Conservation (phyloP, 129 eudicot species). For the Artemisia tridentata region DNA sequence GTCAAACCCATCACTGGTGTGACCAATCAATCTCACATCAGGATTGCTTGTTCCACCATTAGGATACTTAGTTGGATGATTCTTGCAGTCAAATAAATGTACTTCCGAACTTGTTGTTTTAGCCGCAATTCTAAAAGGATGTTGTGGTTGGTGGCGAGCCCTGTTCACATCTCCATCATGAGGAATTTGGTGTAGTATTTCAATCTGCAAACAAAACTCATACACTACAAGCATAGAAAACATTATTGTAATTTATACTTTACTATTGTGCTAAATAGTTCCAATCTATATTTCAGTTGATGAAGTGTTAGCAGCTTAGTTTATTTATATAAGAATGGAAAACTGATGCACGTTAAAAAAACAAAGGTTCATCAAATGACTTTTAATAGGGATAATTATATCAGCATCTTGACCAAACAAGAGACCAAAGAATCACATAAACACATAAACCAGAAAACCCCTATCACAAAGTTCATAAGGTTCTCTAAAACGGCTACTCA, state of each 20-base stretch:
- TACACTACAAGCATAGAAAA: too few species aligned
- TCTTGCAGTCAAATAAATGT: constrained; percentile 58
- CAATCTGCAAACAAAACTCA: constrained; percentile 45
- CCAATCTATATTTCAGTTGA: too few species aligned
- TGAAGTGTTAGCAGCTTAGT: neutral
- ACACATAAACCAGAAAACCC: neutral
- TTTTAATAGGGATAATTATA: neutral
- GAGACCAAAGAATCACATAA: too few species aligned
- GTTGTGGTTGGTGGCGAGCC: constrained; percentile 94
- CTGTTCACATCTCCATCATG: too few species aligned
- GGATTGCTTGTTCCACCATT: constrained; percentile 50
- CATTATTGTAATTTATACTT: too few species aligned
- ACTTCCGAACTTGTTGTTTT: constrained; percentile 73
- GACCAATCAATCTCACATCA: too few species aligned
- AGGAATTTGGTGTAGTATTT: constrained; percentile 70
- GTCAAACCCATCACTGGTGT: too few species aligned
- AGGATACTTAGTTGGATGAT: constrained; percentile 78
- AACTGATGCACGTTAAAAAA: neutral
- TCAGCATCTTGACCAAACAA: neutral
- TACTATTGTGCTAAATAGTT: too few species aligned
- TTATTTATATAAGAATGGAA: neutral
- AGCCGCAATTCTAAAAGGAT: constrained; percentile 71
- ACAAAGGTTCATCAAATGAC: neutral
- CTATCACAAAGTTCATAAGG: neutral
- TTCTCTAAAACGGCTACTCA: neutral